These are phyloP conservation scores for Flaveria trinervia DNA, from an alignment of 129 eudicot species.

Conservation along the genomic window DNA sequence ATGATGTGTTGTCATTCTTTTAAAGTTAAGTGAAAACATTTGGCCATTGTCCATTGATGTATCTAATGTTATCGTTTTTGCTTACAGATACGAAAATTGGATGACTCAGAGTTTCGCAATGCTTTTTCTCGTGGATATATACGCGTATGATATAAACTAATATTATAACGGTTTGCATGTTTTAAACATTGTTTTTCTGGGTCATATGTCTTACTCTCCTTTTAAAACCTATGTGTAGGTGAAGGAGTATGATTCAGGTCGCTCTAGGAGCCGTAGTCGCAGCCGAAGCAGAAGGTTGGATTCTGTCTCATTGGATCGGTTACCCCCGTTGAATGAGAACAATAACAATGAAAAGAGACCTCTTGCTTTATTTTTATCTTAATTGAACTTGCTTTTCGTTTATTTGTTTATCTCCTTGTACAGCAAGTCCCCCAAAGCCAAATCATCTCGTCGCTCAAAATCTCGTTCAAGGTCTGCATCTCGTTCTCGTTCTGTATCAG, in stretches of 20 bases:
- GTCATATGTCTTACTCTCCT: background rate
- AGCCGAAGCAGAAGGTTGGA: constrained; percentile 57
- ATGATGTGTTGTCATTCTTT: background rate
- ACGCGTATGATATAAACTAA: constrained; percentile 50
- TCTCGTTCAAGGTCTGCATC: constrained; percentile 80
- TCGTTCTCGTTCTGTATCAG: constrained; percentile 63
- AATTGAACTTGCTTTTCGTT: background rate
- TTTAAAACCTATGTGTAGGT: constrained; percentile 45
- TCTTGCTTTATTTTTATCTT: background rate
- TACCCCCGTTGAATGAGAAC: background rate
- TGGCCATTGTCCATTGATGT: constrained; percentile 2
- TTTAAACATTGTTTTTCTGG: background rate
- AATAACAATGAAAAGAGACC: background rate
- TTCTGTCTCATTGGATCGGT: background rate
- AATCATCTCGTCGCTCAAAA: constrained; percentile 73
- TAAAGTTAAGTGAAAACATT: constrained; percentile 1
- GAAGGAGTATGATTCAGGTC: constrained; percentile 84
- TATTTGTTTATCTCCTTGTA: background rate
- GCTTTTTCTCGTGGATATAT: constrained; percentile 74
- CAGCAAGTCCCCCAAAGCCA: constrained; percentile 87
- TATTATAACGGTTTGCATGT: background rate
- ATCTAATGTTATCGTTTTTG: background rate
- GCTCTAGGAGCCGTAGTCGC: constrained; percentile 72
- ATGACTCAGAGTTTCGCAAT: constrained; percentile 87
- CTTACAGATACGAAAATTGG: constrained; percentile 77